A percentile compares a stretch with the other conserved stretches of the same genome.
These are phyloP conservation scores for Brachypodium distachyon DNA, from an alignment of 202 grass and related monocot genomes.

Conservation along the genomic window DNA sequence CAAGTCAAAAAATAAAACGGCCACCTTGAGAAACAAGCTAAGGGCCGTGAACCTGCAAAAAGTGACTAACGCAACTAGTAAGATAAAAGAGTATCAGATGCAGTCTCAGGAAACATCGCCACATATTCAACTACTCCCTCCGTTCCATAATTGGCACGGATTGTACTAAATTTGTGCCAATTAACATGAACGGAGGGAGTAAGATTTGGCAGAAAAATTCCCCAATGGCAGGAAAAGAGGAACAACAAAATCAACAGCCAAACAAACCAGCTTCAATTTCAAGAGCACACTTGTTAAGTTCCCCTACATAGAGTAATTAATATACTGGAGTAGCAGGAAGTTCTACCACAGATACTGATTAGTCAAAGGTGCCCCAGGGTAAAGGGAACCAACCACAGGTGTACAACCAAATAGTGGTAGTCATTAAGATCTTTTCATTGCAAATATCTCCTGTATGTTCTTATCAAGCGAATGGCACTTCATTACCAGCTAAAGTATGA, in stretches of 20 bases:
- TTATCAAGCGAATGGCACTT: conserved; percentile 48
- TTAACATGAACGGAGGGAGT: not conserved
- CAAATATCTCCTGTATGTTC: conserved; percentile 38
- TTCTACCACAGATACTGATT: conserved; percentile 32
- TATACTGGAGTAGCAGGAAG: conserved; percentile 24
- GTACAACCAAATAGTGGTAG: conserved; percentile 41
- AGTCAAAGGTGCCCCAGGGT: conserved; percentile 25
- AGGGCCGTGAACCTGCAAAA: not conserved
- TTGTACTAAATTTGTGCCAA: too few relatives aligned
- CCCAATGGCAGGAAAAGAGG: not conserved
- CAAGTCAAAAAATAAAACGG: not conserved
- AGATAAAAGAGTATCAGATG: not conserved
- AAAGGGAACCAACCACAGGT: conserved; percentile 36
- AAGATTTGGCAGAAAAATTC: not conserved
- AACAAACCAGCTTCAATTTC: conserved; percentile 13
- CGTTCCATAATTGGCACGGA: too few relatives aligned
- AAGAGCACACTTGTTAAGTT: conserved; percentile 6
- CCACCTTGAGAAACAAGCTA: not conserved
- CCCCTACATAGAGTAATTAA: conserved; percentile 26
- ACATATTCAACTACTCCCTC: not conserved
- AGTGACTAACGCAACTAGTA: not conserved
- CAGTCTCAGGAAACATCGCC: not conserved
- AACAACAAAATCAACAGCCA: not conserved
- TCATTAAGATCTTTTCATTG: conserved; percentile 31
- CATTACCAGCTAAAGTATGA: conserved; percentile 30